These are phyloP conservation scores for Aegilops speltoides DNA, from an alignment of 176 grass and related monocot genomes.

Conservation along the genomic window DNA sequence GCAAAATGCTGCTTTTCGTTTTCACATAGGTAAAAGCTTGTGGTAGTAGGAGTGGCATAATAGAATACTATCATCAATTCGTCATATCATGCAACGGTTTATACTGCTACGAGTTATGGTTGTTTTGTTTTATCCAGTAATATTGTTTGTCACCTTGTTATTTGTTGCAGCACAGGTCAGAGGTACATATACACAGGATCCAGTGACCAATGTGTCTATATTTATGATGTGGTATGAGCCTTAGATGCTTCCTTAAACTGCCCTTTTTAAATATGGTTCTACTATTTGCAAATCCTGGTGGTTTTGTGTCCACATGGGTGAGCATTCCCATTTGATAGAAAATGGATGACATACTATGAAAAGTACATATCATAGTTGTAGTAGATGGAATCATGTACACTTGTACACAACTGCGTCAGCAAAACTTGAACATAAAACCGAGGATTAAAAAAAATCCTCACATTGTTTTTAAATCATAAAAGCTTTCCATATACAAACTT, in stretches of 20 bases:
- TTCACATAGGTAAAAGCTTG: background rate
- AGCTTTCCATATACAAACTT: background rate
- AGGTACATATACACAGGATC: slow-evolving; percentile 98
- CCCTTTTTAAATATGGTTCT: background rate
- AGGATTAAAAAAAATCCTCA: background rate
- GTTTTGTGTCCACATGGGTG: background rate
- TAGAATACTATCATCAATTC: background rate
- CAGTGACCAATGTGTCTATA: slow-evolving; percentile 65
- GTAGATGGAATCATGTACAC: background rate
- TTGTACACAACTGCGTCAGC: background rate
- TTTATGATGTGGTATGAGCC: slow-evolving; percentile 83
- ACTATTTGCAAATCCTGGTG: background rate
- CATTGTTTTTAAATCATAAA: background rate
- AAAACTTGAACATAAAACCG: background rate
- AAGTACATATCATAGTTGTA: background rate
- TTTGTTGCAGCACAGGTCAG: slow-evolving; percentile 78
- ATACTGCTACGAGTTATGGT: background rate
- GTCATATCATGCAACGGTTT: background rate
- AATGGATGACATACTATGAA: background rate
- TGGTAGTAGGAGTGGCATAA: background rate
- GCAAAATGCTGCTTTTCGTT: background rate
- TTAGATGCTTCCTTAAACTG: slow-evolving; percentile 15
- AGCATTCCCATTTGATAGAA: background rate
- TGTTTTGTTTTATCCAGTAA: background rate
- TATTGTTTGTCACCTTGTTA: background rate